Evolutionary conservation across 2,329 filamentous ascomycete species (phyloP).

Genomic region (Phialophora tarda): DNA sequence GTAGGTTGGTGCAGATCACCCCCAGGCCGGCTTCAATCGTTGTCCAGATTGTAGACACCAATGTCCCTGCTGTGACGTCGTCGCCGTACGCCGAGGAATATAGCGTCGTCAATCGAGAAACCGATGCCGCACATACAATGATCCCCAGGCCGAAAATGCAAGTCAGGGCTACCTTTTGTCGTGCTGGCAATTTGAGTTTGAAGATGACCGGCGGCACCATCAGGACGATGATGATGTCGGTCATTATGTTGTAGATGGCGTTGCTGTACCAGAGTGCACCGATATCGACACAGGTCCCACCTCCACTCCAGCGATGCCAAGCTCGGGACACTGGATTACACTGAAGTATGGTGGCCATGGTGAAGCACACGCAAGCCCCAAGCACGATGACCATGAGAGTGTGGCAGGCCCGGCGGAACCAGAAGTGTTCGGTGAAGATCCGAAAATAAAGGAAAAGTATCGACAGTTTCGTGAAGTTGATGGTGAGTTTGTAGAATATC

Average conservation of each 20-base stretch:
- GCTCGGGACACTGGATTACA: slow-evolving; percentile 56
- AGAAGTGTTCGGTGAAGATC: slow-evolving; percentile 55
- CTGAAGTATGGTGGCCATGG: slow-evolving; percentile 56
- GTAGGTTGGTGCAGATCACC: slow-evolving; percentile 50
- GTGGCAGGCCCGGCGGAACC: slow-evolving; percentile 55
- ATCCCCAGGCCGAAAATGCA: slow-evolving; percentile 47
- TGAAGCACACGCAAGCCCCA: slow-evolving; percentile 55
- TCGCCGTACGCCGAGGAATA: slow-evolving; percentile 37
- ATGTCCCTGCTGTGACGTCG: slow-evolving; percentile 41
- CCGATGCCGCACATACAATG: slow-evolving; percentile 38
- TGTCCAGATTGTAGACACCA: slow-evolving; percentile 47
- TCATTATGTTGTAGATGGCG: slow-evolving; percentile 47
- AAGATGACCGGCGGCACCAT: slow-evolving; percentile 46
- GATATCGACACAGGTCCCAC: slow-evolving; percentile 27
- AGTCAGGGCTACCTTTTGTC: slow-evolving; percentile 59
- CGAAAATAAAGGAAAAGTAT: slow-evolving; percentile 61
- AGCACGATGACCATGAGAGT: slow-evolving; percentile 52
- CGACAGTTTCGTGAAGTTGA: slow-evolving; percentile 61
- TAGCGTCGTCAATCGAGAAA: slow-evolving; percentile 46
- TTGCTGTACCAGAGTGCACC: slow-evolving; percentile 57
- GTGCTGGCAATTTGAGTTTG: slow-evolving; percentile 41
- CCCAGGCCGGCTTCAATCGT: slow-evolving; percentile 47
- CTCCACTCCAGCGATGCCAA: slow-evolving; percentile 48
- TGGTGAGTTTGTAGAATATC: slow-evolving; percentile 61
- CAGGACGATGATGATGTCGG: slow-evolving; percentile 45